A percentile compares a stretch with the other conserved stretches of the same genome.
Evolutionary conservation across 2,329 filamentous ascomycete genomes (phyloP).

Genomic region (Teratosphaeria nubilosa): DNA sequence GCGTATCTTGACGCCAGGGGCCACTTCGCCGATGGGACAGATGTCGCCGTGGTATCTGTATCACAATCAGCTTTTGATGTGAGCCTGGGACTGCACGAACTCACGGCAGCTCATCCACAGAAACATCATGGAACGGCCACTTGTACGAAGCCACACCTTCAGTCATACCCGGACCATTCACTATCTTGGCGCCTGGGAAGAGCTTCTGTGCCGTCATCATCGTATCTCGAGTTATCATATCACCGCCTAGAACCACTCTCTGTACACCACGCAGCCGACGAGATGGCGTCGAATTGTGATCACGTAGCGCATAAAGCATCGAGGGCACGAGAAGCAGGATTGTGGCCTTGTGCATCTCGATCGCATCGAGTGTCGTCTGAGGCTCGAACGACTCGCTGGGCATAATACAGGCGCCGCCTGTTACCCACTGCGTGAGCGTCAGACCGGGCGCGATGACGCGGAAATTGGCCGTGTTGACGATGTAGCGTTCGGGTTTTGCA

Average conservation of each 20-base stretch:
- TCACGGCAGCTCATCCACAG: constrained; percentile 6
- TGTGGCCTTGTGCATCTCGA: constrained; percentile 6
- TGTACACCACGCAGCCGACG: constrained; percentile 4
- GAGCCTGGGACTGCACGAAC: too few species aligned
- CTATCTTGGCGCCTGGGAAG: constrained; percentile 7
- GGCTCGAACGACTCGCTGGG: constrained; percentile 4
- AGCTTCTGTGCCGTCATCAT: constrained; percentile 2
- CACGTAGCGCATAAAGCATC: constrained; percentile 6
- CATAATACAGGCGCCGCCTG: constrained; percentile 9
- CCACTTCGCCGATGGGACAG: not conserved
- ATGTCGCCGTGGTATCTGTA: not conserved
- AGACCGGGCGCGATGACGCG: constrained; percentile 10
- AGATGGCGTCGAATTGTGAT: constrained; percentile 1
- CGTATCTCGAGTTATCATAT: constrained; percentile 10
- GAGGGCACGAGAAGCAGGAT: constrained; percentile 9
- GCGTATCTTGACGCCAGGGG: not conserved
- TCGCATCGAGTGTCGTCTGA: constrained; percentile 4
- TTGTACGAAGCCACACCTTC: constrained; percentile 9
- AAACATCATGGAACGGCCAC: constrained; percentile 7
- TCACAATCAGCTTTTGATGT: not conserved
- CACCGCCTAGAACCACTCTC: constrained; percentile 5
- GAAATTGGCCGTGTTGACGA: constrained; percentile 7
- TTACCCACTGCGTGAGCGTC: constrained; percentile 5
- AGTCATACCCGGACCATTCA: constrained; percentile 9
- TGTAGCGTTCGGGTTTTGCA: not conserved